These are phyloP conservation scores for Cytauxzoon felis DNA, from an alignment of 169 alveolate species.

Conservation along the genomic window DNA sequence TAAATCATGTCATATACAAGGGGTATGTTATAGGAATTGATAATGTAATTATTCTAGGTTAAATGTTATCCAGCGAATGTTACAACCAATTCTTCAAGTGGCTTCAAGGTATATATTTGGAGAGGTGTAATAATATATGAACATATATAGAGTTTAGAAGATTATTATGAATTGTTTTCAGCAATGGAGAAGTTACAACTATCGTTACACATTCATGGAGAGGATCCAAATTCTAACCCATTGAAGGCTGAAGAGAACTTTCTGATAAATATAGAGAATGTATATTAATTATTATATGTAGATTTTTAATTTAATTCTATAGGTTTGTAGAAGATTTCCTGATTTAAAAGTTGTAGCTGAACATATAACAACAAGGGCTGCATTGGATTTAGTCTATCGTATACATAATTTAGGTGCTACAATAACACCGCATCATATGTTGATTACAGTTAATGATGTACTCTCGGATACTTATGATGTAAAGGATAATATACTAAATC, in stretches of 20 bases:
- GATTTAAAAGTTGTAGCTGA: slow-evolving; percentile 70
- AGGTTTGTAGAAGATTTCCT: slow-evolving; percentile 62
- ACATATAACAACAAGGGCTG: slow-evolving; percentile 61
- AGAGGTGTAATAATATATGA: background rate
- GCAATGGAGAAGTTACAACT: slow-evolving; percentile 64
- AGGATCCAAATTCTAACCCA: slow-evolving; percentile 65
- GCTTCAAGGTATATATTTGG: slow-evolving; percentile 29
- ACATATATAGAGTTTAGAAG: slow-evolving; percentile 44
- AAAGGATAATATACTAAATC: slow-evolving; percentile 24
- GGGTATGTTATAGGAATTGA: slow-evolving; percentile 8
- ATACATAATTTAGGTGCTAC: slow-evolving; percentile 59
- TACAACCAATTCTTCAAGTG: slow-evolving; percentile 71
- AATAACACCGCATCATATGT: slow-evolving; percentile 57
- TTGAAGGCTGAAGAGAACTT: slow-evolving; percentile 64
- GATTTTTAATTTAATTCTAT: background rate
- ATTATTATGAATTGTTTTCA: slow-evolving; percentile 62
- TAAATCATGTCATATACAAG: slow-evolving; percentile 64
- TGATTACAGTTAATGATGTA: slow-evolving; percentile 35
- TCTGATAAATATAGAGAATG: slow-evolving; percentile 50
- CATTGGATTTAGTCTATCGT: slow-evolving; percentile 48
- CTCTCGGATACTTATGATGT: slow-evolving; percentile 19
- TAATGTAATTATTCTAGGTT: slow-evolving; percentile 7
- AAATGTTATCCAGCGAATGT: slow-evolving; percentile 72
- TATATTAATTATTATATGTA: slow-evolving; percentile 12
- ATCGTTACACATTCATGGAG: slow-evolving; percentile 75